Base-by-base conservation (phyloP, 225 moss, liverwort and hornwort species). In the Climacium dendroides region DNA sequence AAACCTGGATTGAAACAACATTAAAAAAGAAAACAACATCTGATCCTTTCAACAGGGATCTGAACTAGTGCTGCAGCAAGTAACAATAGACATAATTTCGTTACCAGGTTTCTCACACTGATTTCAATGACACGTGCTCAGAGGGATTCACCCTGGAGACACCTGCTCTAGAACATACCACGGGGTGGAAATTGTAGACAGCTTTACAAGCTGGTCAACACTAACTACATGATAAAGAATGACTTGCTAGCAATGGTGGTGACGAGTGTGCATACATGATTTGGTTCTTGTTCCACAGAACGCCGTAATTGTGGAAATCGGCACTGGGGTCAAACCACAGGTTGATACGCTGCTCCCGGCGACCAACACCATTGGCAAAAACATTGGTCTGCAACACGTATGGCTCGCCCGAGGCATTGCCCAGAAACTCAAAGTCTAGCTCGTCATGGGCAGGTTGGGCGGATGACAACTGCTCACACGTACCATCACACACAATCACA, bases 321-420 rank as follows among this genome's bases (percentile, higher is more conserved):
- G 81, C 57, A 24, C 90, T 91, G 55, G 96, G 95, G 74, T 96
- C 95, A 24, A 95, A 96, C 96, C 95, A 96, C 32, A 95, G 87
- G 82, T 88, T 91, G 43, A 91, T 89, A 11, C 95, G 88, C 80
- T 93, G 91, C 91, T 96, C 96, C 71, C 95, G 87, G 39, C 86
- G 80, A 28, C 96, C 96, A 10, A 90, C 85, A 39, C 96, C 96
- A 71, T 87, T 95, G 57, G 93, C 94, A 47, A 95, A 96, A 30
- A 96, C 88, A 69, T 96, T 96, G 28, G 96, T 93, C 81, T 96
- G 96, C 85, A 96, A 59, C 10, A 96, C 60, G 85, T 94, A 94
- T 7, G 95, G 94, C 85, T 95, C 41, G 41, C 93, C 93, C 13
- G 91, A 87, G 11, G 41, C 0, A 74, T 96, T 96, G 19, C 95